Conservation (phyloP, 257 asterid species). For the Mitragyna speciosa region DNA sequence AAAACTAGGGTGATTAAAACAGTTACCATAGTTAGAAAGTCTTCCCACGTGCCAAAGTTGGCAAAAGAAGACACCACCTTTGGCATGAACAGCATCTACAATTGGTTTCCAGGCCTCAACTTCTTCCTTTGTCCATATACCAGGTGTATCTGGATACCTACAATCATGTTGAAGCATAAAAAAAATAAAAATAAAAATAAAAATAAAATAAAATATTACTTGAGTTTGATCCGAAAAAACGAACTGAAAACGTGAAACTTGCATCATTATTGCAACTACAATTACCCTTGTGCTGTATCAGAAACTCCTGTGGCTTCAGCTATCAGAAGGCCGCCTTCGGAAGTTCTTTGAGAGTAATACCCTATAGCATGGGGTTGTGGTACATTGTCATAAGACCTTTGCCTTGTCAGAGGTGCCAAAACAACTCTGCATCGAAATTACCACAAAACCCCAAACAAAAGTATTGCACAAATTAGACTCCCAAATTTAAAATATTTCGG, state of each 20-base stretch:
- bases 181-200: too few relatives aligned
- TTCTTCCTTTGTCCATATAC: too few relatives aligned
- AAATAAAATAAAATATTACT: too few relatives aligned
- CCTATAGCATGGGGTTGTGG: slow-evolving; percentile 69
- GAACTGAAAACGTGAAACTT: too few relatives aligned
- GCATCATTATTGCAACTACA: background rate
- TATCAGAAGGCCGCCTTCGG: slow-evolving; percentile 48
- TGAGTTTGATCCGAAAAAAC: too few relatives aligned
- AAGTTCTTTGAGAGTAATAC: slow-evolving; percentile 65
- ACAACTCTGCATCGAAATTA: slow-evolving; percentile 40
- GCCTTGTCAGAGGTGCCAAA: slow-evolving; percentile 67
- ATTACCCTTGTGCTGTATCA: slow-evolving; percentile 48
- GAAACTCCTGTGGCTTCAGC: slow-evolving; percentile 60
- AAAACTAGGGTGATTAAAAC: background rate
- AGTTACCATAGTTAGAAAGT: slow-evolving; percentile 24
- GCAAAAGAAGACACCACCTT: slow-evolving; percentile 34
- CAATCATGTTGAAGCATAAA: background rate
- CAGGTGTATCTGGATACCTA: slow-evolving; percentile 23
- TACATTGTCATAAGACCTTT: slow-evolving; percentile 48
- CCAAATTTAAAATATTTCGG: too few relatives aligned
- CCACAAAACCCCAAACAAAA: too few relatives aligned
- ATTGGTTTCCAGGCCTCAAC: too few relatives aligned
- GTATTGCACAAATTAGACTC: too few relatives aligned
- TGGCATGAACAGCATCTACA: slow-evolving; percentile 29
- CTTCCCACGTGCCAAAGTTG: slow-evolving; percentile 33